Evolutionary conservation across 345 rosid species (phyloP).

Genomic region (Rhodamnia argentea): DNA sequence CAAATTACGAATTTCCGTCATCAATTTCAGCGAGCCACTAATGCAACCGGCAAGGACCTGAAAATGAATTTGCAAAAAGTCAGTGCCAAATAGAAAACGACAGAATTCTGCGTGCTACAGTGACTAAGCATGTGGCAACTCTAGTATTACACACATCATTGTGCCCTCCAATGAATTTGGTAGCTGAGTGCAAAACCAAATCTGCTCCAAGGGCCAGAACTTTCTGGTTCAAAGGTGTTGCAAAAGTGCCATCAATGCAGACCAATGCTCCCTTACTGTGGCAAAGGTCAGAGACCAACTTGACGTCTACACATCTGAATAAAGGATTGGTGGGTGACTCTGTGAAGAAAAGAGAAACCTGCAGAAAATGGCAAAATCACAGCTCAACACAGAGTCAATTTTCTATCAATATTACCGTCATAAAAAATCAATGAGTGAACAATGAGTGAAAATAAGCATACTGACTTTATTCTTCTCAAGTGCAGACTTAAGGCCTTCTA

Average conservation of each 20-base stretch:
- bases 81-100: neutral
- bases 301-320: conserved; percentile 86
- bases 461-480: conserved; percentile 66
- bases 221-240: conserved; percentile 95
- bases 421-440: neutral
- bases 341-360: conserved; percentile 89
- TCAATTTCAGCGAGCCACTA: conserved; percentile 65
- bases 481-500: conserved; percentile 63
- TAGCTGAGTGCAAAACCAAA: conserved; percentile 85
- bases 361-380: conserved; percentile 11
- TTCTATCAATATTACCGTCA: neutral
- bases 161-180: conserved; percentile 92
- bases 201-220: conserved; percentile 95
- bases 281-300: conserved; percentile 80
- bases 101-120: neutral
- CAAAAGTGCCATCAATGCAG: conserved; percentile 98
- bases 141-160: conserved; percentile 55
- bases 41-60: conserved; percentile 97
- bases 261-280: conserved; percentile 83
- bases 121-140: neutral
- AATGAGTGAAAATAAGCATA: neutral
- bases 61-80: neutral
- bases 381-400: neutral
- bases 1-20: conserved; percentile 71
- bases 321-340: conserved; percentile 98